Evolutionary conservation across 257 asterid genomes (phyloP), one percentile per base, ranked within the genome.

Genomic region (Leptodermis oblonga): DNA sequence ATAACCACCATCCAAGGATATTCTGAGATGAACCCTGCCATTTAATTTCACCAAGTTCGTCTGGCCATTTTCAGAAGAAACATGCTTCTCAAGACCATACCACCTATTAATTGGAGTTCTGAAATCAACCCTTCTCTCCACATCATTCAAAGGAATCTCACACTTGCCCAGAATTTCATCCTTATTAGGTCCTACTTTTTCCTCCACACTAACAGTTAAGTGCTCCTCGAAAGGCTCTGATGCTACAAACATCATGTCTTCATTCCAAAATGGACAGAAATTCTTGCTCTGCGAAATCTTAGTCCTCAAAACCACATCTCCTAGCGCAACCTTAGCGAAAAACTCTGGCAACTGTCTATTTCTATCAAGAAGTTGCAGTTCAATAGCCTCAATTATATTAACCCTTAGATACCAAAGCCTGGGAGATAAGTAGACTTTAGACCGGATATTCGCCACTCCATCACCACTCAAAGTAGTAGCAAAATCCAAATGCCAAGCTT

Each of bases 201-300:
- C 95, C 77, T 87, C 97, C 72, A 93, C 90, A 26, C 65, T 78
- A 69, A 90, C 68, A 64, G 80, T 73, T 85, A 93, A 71, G 59
- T 79, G 88, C 34, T 93, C 97, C 70, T 87, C 95, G 28, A 90
- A 90, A 3, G 97, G 97, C 84, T 93, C 98, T 1, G 96, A 84
- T 12, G 83, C 97, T 0, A 87, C 90, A 52, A 90, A 86, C 86
- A 92, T 85, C 86, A 92, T 71, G 80, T 93, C 98, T 80, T 93
- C 97, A 73, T 93, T 90, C 98, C 98, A 93, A n/a, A 82, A n/a
- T 0, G 96, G 94, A 54, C 68, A 81, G 10, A 62, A 13, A 45
- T 62, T 90, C 78, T 72, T 85, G 65, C 77, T 76, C 30, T 67
- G 76, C 28, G 93, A 88, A 34, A 81, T 77, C 77, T 68, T 86